Conservation (phyloP, 1,139 yeast genomes). For the Eremothecium sinecaudum region DNA sequence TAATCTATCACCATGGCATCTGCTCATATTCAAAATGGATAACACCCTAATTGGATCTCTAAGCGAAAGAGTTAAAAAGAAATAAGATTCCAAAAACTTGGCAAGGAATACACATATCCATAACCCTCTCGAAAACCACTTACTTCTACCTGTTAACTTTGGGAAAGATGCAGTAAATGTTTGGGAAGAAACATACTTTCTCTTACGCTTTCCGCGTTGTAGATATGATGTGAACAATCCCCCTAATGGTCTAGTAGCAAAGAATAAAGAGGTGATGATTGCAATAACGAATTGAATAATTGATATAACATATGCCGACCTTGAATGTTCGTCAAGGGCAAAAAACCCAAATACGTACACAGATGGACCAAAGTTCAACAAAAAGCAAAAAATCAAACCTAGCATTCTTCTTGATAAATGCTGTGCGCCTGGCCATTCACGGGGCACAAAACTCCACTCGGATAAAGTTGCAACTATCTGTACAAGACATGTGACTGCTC, state of each 20-base stretch:
- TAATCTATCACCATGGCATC: slow-evolving; percentile 53
- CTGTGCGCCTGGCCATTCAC: slow-evolving; percentile 60
- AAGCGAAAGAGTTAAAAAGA: slow-evolving; percentile 66
- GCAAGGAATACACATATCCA: slow-evolving; percentile 66
- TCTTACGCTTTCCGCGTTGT: slow-evolving; percentile 28
- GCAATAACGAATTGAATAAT: slow-evolving; percentile 54
- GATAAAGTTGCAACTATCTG: slow-evolving; percentile 53
- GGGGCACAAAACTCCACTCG: slow-evolving; percentile 60
- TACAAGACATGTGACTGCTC: slow-evolving; percentile 56
- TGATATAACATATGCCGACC: slow-evolving; percentile 43
- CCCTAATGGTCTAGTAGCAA: slow-evolving; percentile 53
- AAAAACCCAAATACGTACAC: slow-evolving; percentile 48
- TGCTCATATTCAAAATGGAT: slow-evolving; percentile 45
- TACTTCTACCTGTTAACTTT: slow-evolving; percentile 40
- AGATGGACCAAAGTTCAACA: slow-evolving; percentile 52
- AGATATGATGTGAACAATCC: slow-evolving; percentile 39
- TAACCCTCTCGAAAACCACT: slow-evolving; percentile 48
- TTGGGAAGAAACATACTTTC: slow-evolving; percentile 36
- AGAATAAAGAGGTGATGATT: slow-evolving; percentile 48
- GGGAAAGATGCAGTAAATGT: slow-evolving; percentile 52
- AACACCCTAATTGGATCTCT: slow-evolving; percentile 71
- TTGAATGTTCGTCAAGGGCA: slow-evolving; percentile 44
- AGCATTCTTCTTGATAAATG: slow-evolving; percentile 39
- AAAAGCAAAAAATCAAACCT: slow-evolving; percentile 37
- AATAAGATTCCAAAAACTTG: slow-evolving; percentile 71